phyloP scores from a whole-genome alignment of 768 basidiomycete genomes.

The Mycena rosella region DNA sequence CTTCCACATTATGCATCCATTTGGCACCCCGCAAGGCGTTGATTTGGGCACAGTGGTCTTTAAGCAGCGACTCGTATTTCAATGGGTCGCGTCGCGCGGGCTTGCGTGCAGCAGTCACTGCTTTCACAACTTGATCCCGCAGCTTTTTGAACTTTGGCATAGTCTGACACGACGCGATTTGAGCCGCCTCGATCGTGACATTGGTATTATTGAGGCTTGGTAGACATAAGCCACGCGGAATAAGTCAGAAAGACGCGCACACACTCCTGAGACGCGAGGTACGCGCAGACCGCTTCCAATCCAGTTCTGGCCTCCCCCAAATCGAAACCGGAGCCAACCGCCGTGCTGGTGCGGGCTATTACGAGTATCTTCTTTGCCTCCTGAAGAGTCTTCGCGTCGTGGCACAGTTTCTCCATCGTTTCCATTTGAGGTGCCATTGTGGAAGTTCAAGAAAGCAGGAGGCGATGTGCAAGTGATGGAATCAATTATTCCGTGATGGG shows the following conservation, averaged over 20 bases:
- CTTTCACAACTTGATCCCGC: constrained; percentile 14
- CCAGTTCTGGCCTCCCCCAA: constrained; percentile 22
- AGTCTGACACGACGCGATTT: constrained; percentile 25
- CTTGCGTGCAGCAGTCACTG: constrained; percentile 13
- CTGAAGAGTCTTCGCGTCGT: constrained; percentile 19
- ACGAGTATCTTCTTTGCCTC: constrained; percentile 19
- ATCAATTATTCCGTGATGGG: too few species aligned
- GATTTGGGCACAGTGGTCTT: constrained; percentile 38
- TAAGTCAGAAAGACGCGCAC: neutral
- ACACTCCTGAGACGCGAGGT: constrained; percentile 31
- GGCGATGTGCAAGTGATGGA: too few species aligned
- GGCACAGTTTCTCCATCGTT: constrained; percentile 14
- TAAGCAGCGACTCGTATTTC: constrained; percentile 48
- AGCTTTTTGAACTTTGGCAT: constrained; percentile 30
- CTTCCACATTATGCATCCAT: constrained; percentile 53
- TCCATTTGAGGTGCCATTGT: constrained; percentile 12
- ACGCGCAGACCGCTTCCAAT: constrained; percentile 32
- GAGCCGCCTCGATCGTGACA: constrained; percentile 33
- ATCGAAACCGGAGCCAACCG: constrained; percentile 33
- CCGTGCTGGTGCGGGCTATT: constrained; percentile 21
- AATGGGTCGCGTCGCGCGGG: constrained; percentile 19
- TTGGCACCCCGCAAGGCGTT: constrained; percentile 38
- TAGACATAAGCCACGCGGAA: neutral
- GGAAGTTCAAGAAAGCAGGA: neutral
- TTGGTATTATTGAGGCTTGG: constrained; percentile 34